Evolutionary conservation across 441 rosid species (phyloP).

Genomic region (Jatropha multifida): DNA sequence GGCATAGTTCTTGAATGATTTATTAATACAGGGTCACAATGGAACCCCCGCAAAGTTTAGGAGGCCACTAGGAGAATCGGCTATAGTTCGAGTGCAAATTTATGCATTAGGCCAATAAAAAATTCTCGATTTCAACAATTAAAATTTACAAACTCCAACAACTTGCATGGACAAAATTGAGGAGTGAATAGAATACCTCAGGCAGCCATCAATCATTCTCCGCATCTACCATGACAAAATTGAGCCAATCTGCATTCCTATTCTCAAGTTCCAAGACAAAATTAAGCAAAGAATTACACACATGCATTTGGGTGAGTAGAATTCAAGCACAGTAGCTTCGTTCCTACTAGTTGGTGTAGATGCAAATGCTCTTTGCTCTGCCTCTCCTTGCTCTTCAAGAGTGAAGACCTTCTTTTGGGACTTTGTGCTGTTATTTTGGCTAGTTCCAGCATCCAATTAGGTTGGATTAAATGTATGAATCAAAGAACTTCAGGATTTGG

Average conservation of each 20-base stretch:
- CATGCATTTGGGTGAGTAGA: slow-evolving; percentile 87
- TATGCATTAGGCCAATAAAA: too few species aligned
- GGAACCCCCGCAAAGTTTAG: too few species aligned
- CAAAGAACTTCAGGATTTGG: slow-evolving; percentile 38
- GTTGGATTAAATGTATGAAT: slow-evolving; percentile 27
- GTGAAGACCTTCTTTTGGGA: slow-evolving; percentile 40
- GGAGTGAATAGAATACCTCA: slow-evolving; percentile 52
- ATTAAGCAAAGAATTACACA: slow-evolving; percentile 69
- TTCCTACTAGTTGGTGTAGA: slow-evolving; percentile 72
- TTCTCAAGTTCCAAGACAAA: slow-evolving; percentile 69
- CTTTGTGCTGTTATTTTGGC: slow-evolving; percentile 25
- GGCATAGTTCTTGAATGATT: too few species aligned
- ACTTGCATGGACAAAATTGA: background rate
- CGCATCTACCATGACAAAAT: slow-evolving; percentile 87
- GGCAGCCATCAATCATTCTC: slow-evolving; percentile 94
- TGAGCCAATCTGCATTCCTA: slow-evolving; percentile 78
- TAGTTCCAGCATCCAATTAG: slow-evolving; percentile 23
- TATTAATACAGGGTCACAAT: too few species aligned
- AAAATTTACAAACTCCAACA: too few species aligned
- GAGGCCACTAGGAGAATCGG: too few species aligned
- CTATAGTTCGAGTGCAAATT: too few species aligned
- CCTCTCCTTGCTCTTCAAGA: slow-evolving; percentile 73
- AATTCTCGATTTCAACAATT: slow-evolving; percentile 3
- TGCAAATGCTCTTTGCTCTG: slow-evolving; percentile 86
- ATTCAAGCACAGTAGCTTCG: slow-evolving; percentile 75